Base-by-base conservation (phyloP, 2,329 filamentous ascomycete species). In the Dothideomycetes sp. region DNA sequence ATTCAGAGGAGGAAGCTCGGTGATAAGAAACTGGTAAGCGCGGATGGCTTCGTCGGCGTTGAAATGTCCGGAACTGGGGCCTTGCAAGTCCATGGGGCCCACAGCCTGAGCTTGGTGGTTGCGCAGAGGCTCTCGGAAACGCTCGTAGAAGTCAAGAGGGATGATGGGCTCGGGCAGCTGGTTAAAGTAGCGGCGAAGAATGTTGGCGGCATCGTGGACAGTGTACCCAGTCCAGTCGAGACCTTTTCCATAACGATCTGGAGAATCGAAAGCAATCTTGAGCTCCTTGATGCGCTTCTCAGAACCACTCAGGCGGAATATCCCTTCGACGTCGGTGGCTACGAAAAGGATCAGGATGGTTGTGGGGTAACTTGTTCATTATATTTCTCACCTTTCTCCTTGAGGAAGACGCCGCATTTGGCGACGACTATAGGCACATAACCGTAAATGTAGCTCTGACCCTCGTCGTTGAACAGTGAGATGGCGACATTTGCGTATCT, bases 211-310 rank as follows among this genome's bases (percentile, higher is more conserved):
- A 71, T 98, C 91, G 62, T 98, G 91, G 31, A 98, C 91, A 1
- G 91, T 98, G 60, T 94, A 98, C 34, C 91, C 91, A 34, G 86
- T 83, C 91, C 91, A 98, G 52, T 94, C 84, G 18, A 98, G 72
- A 12, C 91, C 91, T 63, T 98, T 98, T 40, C 91, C 91, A 59
- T 94, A 98, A 52, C 88, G 76, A 53, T 94, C 86, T 31, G 91
- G 91, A 0, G 89, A 94, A 62, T 96, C 85, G 62, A 98, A 98
- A 3, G 86, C 75, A 19, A 74, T 77, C 61, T 93, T 89, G 19
- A 98, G 75, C 60, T 96, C 91, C 61, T 96, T 98, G 66, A 98
- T 98, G 46, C 91, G 83, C 65, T 95, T 96, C 57, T 94, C 89
- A 27, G 91, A 96, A 37, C 91, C 91, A 57, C 84, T 94, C 32